Evolutionary conservation across 306 rosid species (phyloP).

Genomic region (Carpinus fangiana): DNA sequence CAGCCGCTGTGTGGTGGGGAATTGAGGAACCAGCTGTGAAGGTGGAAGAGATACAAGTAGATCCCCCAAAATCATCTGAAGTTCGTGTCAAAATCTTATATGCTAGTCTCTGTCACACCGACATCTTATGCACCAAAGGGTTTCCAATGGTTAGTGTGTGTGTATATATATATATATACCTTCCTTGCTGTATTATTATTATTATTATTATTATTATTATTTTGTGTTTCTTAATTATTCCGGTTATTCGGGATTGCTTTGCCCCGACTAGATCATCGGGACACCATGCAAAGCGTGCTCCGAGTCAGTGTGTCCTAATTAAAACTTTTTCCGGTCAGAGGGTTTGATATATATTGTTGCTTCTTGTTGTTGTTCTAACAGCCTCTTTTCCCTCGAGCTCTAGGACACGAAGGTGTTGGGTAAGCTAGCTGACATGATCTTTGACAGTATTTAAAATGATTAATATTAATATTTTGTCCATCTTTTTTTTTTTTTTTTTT

Average conservation of each 20-base stretch:
- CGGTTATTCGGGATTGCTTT: too few relatives aligned
- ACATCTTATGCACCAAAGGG: slow-evolving; percentile 37
- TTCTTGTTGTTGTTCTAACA: slow-evolving; percentile 15
- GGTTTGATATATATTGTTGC: neutral
- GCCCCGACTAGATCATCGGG: too few relatives aligned
- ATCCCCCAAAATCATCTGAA: slow-evolving; percentile 52
- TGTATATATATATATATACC: neutral
- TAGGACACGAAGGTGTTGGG: slow-evolving; percentile 76
- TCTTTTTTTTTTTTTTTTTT: too few relatives aligned
- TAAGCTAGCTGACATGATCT: neutral
- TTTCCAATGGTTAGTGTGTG: slow-evolving; percentile 29
- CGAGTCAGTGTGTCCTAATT: too few relatives aligned
- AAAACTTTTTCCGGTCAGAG: neutral
- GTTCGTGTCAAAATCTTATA: slow-evolving; percentile 54
- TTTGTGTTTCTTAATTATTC: too few relatives aligned
- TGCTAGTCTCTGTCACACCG: slow-evolving; percentile 64
- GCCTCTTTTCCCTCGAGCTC: slow-evolving; percentile 46
- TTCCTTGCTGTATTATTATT: too few relatives aligned
- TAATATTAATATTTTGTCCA: too few relatives aligned
- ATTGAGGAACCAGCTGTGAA: slow-evolving; percentile 33
- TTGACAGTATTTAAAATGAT: neutral
- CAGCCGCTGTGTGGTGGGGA: slow-evolving; percentile 64
- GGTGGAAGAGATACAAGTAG: slow-evolving; percentile 61
- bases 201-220: too few relatives aligned
- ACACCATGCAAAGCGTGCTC: too few relatives aligned